Evolutionary conservation across 2,329 filamentous ascomycete genomes (phyloP).

Genomic region (Endothia cerciana): DNA sequence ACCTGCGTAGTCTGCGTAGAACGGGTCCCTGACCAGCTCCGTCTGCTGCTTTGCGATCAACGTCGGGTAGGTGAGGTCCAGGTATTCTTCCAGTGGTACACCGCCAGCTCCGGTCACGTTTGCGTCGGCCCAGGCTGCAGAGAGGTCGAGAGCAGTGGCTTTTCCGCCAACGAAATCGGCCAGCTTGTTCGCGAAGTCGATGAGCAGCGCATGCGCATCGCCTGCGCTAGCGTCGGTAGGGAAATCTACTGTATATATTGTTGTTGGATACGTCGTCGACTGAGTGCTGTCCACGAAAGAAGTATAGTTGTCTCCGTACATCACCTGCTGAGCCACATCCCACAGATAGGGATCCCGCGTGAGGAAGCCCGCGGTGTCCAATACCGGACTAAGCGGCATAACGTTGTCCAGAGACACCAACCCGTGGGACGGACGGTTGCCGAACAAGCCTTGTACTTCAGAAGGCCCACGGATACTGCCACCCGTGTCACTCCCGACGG

Average conservation of each 20-base stretch:
- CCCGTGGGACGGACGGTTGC: slow-evolving; percentile 48
- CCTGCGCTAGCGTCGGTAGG: slow-evolving; percentile 27
- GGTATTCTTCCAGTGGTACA: slow-evolving; percentile 32
- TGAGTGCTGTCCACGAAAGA: slow-evolving; percentile 27
- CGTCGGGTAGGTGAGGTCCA: slow-evolving; percentile 41
- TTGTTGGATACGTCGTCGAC: slow-evolving; percentile 32
- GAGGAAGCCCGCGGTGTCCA: slow-evolving; percentile 52
- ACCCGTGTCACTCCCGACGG: slow-evolving; percentile 49
- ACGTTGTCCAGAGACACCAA: slow-evolving; percentile 46
- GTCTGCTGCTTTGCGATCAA: slow-evolving; percentile 45
- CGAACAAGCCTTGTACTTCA: slow-evolving; percentile 47
- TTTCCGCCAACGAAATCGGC: slow-evolving; percentile 35
- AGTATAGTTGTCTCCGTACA: slow-evolving; percentile 42
- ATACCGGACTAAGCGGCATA: slow-evolving; percentile 44
- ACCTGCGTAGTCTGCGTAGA: slow-evolving; percentile 45
- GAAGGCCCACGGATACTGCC: slow-evolving; percentile 52
- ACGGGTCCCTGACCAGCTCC: slow-evolving; percentile 42
- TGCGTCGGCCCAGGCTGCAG: slow-evolving; percentile 34
- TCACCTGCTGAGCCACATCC: slow-evolving; percentile 38
- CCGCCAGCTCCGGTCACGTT: slow-evolving; percentile 23
- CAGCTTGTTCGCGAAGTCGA: slow-evolving; percentile 37
- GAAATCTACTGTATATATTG: slow-evolving; percentile 37
- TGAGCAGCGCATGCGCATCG: slow-evolving; percentile 32
- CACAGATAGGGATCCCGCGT: slow-evolving; percentile 41
- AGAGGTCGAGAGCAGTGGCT: slow-evolving; percentile 31